These are phyloP conservation scores for Pulveroboletus sp. DNA, from an alignment of 1,284 basidiomycete genomes.

Conservation along the genomic window DNA sequence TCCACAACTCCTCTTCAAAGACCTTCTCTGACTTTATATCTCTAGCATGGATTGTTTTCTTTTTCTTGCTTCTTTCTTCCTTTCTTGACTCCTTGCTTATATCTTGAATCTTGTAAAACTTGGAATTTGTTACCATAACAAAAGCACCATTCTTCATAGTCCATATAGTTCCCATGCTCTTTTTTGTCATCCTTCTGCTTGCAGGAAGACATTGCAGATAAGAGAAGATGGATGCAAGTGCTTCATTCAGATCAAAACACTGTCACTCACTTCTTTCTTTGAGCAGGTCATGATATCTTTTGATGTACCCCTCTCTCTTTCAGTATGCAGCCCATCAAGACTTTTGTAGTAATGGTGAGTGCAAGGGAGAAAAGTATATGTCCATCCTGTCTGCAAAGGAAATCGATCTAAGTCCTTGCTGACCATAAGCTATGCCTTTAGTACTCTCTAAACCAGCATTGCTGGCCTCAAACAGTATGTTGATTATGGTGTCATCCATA, in stretches of 20 bases:
- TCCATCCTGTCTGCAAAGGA: neutral
- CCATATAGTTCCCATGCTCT: slow-evolving; percentile 10
- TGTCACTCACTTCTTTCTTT: neutral
- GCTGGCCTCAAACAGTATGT: no score
- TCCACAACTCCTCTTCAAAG: neutral
- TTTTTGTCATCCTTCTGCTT: neutral
- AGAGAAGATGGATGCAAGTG: neutral
- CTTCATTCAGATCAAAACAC: neutral
- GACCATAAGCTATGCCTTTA: neutral
- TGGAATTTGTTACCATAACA: no score
- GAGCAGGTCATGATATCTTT: neutral
- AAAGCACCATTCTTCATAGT: neutral
- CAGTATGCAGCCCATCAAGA: slow-evolving; percentile 7
- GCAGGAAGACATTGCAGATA: slow-evolving; percentile 7
- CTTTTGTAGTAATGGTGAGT: no score
- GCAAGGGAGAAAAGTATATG: slow-evolving; percentile 4
- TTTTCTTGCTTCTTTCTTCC: neutral
- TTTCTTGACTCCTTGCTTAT: neutral
- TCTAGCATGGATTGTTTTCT: accelerated
- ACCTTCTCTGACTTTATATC: neutral
- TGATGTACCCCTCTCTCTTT: neutral
- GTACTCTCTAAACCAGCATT: no score
- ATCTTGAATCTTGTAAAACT: slow-evolving; percentile 4
- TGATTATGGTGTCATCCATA: no score
- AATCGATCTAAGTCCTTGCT: neutral